Percentiles rank a stretch among this genome's conserved stretches.
These are phyloP conservation scores for Penicillium canescens DNA, from an alignment of 495 filamentous ascomycete genomes.

Conservation along the genomic window DNA sequence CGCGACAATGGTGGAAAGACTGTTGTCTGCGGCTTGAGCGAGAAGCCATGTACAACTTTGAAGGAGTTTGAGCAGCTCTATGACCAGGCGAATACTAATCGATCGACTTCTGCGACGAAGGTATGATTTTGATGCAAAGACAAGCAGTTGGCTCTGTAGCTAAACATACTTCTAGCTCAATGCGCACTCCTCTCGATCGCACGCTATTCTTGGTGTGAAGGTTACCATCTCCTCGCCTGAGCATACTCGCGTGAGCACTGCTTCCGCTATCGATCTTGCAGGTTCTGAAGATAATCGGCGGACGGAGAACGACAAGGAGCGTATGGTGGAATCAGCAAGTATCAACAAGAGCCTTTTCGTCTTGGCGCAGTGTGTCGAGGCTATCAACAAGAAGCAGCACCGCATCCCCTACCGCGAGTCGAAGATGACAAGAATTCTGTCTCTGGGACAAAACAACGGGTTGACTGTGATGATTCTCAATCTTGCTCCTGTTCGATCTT, in stretches of 20 bases:
- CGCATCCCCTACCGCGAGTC: slow-evolving; percentile 92
- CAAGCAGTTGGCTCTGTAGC: background rate
- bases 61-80: slow-evolving; percentile 94
- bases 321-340: slow-evolving; percentile 92
- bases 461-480: slow-evolving; percentile 97
- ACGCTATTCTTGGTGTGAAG: slow-evolving; percentile 91
- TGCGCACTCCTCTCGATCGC: slow-evolving; percentile 88
- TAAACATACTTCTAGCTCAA: slow-evolving; percentile 59
- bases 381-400: slow-evolving; percentile 75
- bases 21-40: slow-evolving; percentile 86
- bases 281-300: slow-evolving; percentile 95
- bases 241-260: slow-evolving; percentile 73
- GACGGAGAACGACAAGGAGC: slow-evolving; percentile 92
- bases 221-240: slow-evolving; percentile 72
- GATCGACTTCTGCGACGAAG: slow-evolving; percentile 91
- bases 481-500: slow-evolving; percentile 79
- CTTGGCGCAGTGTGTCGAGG: slow-evolving; percentile 92
- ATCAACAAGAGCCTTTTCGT: slow-evolving; percentile 99
- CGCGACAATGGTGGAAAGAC: slow-evolving; percentile 90
- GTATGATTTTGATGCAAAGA: slow-evolving; percentile 25
- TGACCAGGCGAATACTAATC: slow-evolving; percentile 90
- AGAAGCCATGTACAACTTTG: slow-evolving; percentile 78
- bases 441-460: slow-evolving; percentile 92
- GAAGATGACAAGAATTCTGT: slow-evolving; percentile 96
- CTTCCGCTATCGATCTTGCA: slow-evolving; percentile 93